These are phyloP conservation scores for Lachancea waltii DNA, from an alignment of 805 yeast species.

Conservation along the genomic window DNA sequence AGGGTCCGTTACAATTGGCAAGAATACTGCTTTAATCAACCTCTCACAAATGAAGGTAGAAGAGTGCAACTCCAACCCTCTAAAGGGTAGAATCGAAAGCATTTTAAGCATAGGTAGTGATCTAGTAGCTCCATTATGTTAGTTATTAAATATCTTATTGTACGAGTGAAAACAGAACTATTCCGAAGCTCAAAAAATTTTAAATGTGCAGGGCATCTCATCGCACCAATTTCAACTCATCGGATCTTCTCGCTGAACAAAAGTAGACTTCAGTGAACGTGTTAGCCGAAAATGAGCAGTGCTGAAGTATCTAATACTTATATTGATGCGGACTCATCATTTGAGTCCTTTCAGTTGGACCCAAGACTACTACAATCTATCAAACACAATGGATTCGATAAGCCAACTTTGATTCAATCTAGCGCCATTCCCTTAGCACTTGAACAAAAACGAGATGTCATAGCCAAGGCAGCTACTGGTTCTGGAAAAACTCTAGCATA, in stretches of 20 bases:
- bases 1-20: slow-evolving; percentile 70
- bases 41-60: slow-evolving; percentile 58
- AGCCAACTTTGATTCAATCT: slow-evolving; percentile 88
- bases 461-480: slow-evolving; percentile 92
- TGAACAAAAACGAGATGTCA: slow-evolving; percentile 83
- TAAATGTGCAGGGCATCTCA: slow-evolving; percentile 24
- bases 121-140: slow-evolving; percentile 78
- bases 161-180: slow-evolving; percentile 8
- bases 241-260: slow-evolving; percentile 2
- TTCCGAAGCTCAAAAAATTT: slow-evolving; percentile 6
- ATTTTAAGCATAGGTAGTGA: slow-evolving; percentile 71
- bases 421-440: slow-evolving; percentile 89
- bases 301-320: slow-evolving; percentile 53
- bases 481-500: slow-evolving; percentile 95
- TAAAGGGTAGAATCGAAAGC: slow-evolving; percentile 77
- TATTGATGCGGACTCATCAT: slow-evolving; percentile 61
- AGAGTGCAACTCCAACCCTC: slow-evolving; percentile 63
- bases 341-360: slow-evolving; percentile 76
- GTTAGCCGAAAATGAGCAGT: slow-evolving; percentile 16
- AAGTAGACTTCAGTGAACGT: too few species aligned
- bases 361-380: slow-evolving; percentile 80
- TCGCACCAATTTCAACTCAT: slow-evolving; percentile 17
- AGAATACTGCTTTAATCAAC: slow-evolving; percentile 62
- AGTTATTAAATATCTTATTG: slow-evolving; percentile 14
- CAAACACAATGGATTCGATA: slow-evolving; percentile 66